A percentile compares a stretch with the other conserved stretches of the same genome.
Evolutionary conservation across 2,329 filamentous ascomycete genomes (phyloP).

Genomic region (Magnaporthiopsis incrustans): DNA sequence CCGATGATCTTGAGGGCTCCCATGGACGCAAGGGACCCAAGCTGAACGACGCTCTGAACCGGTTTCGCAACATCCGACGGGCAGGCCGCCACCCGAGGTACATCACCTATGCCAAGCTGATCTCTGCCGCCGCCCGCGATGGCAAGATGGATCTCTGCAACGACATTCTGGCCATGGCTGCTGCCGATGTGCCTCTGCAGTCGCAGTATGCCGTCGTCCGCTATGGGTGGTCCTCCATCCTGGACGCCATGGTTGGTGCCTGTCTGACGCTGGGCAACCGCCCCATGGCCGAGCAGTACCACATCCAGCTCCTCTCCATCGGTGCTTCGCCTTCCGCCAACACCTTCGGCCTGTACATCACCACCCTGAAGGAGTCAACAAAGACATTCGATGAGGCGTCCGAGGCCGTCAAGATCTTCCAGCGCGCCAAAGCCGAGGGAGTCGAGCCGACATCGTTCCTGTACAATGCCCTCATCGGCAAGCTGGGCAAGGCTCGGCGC

Average conservation of each 20-base stretch:
- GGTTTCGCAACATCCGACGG: constrained; percentile 89
- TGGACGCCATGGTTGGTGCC: constrained; percentile 93
- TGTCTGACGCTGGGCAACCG: constrained; percentile 79
- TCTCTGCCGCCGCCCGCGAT: constrained; percentile 79
- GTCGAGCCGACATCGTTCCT: constrained; percentile 95
- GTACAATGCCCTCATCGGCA: constrained; percentile 97
- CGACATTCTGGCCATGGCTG: constrained; percentile 83
- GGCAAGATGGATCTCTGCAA: constrained; percentile 74
- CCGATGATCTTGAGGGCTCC: constrained; percentile 77
- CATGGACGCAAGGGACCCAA: constrained; percentile 65
- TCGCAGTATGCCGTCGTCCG: constrained; percentile 79
- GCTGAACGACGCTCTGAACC: constrained; percentile 70
- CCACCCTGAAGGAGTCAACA: constrained; percentile 93
- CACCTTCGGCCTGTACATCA: constrained; percentile 97
- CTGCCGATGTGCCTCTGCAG: constrained; percentile 77
- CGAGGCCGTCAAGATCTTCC: constrained; percentile 95
- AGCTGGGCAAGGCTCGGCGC: constrained; percentile 92
- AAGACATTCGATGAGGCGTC: constrained; percentile 98
- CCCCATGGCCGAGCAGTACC: constrained; percentile 72
- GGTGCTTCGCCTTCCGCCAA: constrained; percentile 90
- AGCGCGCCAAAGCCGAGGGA: constrained; percentile 84
- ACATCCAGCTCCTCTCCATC: constrained; percentile 85
- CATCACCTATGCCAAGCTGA: constrained; percentile 94
- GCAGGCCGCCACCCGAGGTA: constrained; percentile 87
- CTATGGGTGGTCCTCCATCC: constrained; percentile 92